These are phyloP conservation scores for Hibiscus mutabilis DNA, from an alignment of 345 rosid species.

Conservation along the genomic window DNA sequence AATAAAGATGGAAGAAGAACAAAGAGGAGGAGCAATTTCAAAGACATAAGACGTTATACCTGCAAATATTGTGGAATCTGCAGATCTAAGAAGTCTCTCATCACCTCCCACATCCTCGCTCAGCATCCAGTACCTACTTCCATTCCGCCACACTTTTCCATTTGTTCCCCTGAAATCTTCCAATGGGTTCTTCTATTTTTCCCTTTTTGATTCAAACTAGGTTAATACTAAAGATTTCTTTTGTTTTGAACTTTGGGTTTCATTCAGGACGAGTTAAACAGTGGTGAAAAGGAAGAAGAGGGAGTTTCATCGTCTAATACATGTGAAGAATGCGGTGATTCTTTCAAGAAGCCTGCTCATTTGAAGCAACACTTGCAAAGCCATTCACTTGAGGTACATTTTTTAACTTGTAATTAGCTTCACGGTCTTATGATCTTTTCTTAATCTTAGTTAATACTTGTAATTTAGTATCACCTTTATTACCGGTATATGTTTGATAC, in stretches of 20 bases:
- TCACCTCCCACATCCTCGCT: conserved; percentile 48
- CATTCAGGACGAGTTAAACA: background rate
- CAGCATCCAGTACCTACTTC: conserved; percentile 58
- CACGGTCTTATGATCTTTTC: too few relatives aligned
- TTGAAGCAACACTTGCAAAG: background rate
- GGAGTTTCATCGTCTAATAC: background rate
- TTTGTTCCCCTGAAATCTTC: background rate
- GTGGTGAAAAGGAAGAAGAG: background rate
- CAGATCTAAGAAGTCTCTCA: conserved; percentile 74
- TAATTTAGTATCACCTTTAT: too few relatives aligned
- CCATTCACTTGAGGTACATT: background rate
- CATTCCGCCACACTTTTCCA: too few relatives aligned
- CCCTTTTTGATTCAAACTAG: too few relatives aligned
- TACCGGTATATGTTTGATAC: too few relatives aligned
- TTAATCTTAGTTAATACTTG: too few relatives aligned
- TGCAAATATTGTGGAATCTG: conserved; percentile 80
- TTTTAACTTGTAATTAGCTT: background rate
- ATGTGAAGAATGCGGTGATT: background rate
- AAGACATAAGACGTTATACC: conserved; percentile 58
- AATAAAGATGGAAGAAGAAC: conserved; percentile 4
- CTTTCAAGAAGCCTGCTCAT: background rate
- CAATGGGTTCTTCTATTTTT: too few relatives aligned
- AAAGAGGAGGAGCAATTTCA: conserved; percentile 13
- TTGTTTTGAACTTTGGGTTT: background rate
- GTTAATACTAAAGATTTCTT: background rate